Conservation (phyloP, 1,139 yeast species). For the Scheffersomyces segobiensis region DNA sequence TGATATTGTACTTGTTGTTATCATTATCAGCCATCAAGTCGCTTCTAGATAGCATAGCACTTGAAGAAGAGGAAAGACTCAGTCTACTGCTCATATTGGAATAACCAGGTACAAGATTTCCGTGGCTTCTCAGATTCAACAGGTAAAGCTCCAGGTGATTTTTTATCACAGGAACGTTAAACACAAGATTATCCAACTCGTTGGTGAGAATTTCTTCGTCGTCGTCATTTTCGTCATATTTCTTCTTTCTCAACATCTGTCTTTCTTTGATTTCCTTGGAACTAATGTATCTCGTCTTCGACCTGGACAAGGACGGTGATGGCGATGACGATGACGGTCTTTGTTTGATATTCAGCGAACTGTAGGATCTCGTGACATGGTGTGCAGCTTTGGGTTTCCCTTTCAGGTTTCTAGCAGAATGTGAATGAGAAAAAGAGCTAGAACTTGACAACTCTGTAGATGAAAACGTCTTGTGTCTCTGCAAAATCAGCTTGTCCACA, state of each 20-base stretch:
- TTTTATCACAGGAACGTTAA: conserved; percentile 47
- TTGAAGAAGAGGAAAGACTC: neutral
- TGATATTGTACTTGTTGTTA: conserved; percentile 26
- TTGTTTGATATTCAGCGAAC: neutral
- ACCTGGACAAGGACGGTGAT: conserved; percentile 25
- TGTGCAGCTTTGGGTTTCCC: neutral
- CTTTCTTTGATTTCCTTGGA: conserved; percentile 42
- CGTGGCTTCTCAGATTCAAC: conserved; percentile 7
- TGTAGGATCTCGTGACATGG: neutral
- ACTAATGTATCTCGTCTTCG: conserved; percentile 38
- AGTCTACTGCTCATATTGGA: neutral
- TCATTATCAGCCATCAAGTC: conserved; percentile 31
- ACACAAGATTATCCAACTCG: conserved; percentile 39
- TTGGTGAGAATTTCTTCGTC: conserved; percentile 43
- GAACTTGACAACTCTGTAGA: neutral
- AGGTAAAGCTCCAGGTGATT: conserved; percentile 37
- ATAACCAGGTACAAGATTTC: neutral
- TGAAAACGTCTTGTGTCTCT: neutral
- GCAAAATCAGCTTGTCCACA: neutral
- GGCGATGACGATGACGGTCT: conserved; percentile 5
- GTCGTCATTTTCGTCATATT: conserved; percentile 44
- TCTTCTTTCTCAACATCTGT: conserved; percentile 39
- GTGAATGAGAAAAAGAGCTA: neutral
- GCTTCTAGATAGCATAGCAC: conserved; percentile 20
- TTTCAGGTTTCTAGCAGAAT: neutral